Conservation (phyloP, 352 stramenopile genomes). For the Poterioochromonas sp. region DNA sequence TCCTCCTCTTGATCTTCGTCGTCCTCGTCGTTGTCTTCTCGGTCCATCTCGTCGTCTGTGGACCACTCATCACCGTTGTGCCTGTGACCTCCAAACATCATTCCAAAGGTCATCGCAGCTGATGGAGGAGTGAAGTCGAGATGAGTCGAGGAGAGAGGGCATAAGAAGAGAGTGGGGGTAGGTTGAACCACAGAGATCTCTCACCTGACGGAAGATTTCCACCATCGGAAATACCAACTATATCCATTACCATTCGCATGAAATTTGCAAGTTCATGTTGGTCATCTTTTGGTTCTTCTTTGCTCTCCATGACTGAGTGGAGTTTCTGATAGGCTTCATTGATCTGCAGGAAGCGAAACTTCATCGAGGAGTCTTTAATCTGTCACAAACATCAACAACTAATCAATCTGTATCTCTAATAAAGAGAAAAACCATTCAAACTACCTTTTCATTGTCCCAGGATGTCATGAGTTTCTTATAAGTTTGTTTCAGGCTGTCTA, state of each 20-base stretch:
- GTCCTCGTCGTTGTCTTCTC: constrained; percentile 22
- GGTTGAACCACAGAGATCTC: too few species aligned
- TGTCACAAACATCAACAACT: not conserved
- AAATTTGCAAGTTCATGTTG: constrained; percentile 3
- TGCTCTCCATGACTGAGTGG: not conserved
- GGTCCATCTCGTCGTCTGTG: constrained; percentile 20
- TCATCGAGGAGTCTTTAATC: not conserved
- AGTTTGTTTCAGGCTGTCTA: constrained; percentile 4
- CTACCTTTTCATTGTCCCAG: constrained; percentile 13
- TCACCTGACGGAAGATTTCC: not conserved
- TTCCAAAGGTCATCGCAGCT: constrained; percentile 29
- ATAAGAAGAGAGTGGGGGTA: too few species aligned
- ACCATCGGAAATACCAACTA: constrained; percentile 7
- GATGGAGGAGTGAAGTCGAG: not conserved
- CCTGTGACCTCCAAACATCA: constrained; percentile 29
- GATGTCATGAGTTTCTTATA: constrained; percentile 2
- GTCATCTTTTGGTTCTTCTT: not conserved
- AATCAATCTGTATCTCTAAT: not conserved
- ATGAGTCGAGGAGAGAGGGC: not conserved
- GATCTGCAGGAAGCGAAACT: not conserved
- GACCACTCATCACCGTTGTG: constrained; percentile 8
- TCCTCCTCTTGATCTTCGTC: constrained; percentile 25
- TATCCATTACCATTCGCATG: constrained; percentile 30
- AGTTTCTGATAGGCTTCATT: constrained; percentile 22
- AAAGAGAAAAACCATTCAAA: not conserved